Evolutionary conservation across 2,329 filamentous ascomycete genomes (phyloP), one percentile per base, ranked within the genome.

Genomic region (Periconia digitata): DNA sequence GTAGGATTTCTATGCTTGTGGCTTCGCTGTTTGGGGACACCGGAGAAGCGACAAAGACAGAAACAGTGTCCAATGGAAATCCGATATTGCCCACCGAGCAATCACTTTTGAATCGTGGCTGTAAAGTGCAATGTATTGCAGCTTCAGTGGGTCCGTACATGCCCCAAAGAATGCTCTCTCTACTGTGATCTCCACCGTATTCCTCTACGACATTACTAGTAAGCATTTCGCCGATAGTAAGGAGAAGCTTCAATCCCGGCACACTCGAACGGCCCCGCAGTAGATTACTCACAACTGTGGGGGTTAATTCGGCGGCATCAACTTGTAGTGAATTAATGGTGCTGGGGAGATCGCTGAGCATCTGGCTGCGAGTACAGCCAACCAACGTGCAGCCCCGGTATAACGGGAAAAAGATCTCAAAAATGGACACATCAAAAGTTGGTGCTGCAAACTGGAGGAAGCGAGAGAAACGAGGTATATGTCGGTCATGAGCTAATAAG

Each of bases 71-170:
- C 2, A 96, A 77, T 0, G 91, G 90, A 6, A 83, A 67, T 0
- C 92, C 92, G 54, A 96, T 94, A 41, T 84, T 87, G 3, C 82
- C 80, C 5, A 85, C 82, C 2, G 82, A 77, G 7, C 81, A 82
- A 17, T 71, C 67, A 4, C 77, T 74, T 6, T 73, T 64, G 59
- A 95, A 85, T 0, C 76, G 73, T 0, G 85, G 75, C 54, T 90
- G 85, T 4, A 94, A 71, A 1, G 90, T 95, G 66, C 90, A 96
- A 66, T 96, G 92, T 48, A 96, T 95, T 0, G 91, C 85, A 7
- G 90, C 90, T 72, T 96, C 92, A 0, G 92, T 96, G 1, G 92
- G 92, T 0, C 92, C 92, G 64, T 96, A 96, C 90, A 96, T 95
- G 27, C 86, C 92, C 81, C 90, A 92, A 1, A 96, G 77, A 37